Base-by-base conservation (phyloP, 495 filamentous ascomycete species). In the Apiosordaria backusii region DNA sequence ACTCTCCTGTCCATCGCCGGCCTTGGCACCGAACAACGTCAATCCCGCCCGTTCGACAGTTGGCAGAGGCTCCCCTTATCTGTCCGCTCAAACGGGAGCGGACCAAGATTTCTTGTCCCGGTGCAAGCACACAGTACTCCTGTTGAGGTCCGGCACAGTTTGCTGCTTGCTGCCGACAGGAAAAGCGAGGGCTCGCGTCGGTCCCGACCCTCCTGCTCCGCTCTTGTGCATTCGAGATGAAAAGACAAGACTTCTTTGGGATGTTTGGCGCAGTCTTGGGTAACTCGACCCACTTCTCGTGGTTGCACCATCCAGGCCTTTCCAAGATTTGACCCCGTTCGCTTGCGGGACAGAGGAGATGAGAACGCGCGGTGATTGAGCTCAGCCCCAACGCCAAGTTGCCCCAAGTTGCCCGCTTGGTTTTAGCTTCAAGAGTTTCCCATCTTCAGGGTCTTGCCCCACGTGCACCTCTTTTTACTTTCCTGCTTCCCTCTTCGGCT, bases 321-420 rank as follows among this genome's bases (percentile, higher is more conserved):
- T 55, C 52, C 52, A 19, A 55, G 52, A 55, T 55, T 19, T 55
- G 52, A n/a, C 52, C n/a, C n/a, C 19, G n/a, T 21, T 55, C 52
- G 52, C 52, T 55, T 55, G n/a, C 52, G n/a, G 52, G 52, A 23
- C n/a, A 55, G 52, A 55, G 52, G 52, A 55, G 52, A 55, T 55
- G 52, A 55, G 52, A 55, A 7, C 22, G n/a, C 52, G 52, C 22
- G n/a, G 52, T 55, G n/a, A 22, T 23, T 19, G 52, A 21, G 52
- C 52, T 55, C 52, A 55, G 52, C 52, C 52, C n/a, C 52, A 55
- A 55, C 22, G 52, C 52, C 52, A 55, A 55, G 52, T 55, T 55
- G 52, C 52, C 52, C 52, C 52, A 23, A 23, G 52, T n/a, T 55
- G 52, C 22, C 52, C 22, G n/a, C n/a, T 55, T 55, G 52, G 52